Base-by-base conservation (phyloP, 441 rosid genomes). In the Biscutella laevigata region DNA sequence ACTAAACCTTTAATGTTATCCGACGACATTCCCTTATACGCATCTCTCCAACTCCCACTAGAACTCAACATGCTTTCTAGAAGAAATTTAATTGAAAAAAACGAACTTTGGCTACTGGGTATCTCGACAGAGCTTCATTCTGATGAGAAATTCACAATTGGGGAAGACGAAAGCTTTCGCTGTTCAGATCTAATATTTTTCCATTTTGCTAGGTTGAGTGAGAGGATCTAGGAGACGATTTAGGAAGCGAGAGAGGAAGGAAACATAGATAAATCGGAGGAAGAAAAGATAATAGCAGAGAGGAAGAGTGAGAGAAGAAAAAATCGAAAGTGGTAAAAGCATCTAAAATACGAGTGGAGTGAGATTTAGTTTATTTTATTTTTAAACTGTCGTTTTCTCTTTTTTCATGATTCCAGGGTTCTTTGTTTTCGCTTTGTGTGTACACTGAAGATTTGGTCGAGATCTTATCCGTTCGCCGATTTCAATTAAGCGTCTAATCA, bases 1-100 rank as follows among this genome's bases (percentile, higher is more conserved):
- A 74, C 66, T 59, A 77, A 68, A 10, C 82, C 82, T 65, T 71
- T 77, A n/a, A 71, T 12, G 41, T 77, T 77, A 64, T 74, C 79
- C 0, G 71, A 53, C 7, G 80, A 69, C 80, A 72, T 75, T 8
- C 75, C 77, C 38, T 26, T 61, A 63, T 76, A 67, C 24, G 75
- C 65, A 57, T 73, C 81, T 25, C 59, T 67, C 75, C 76, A 71
- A 36, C 66, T 66, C 22, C 53, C 66, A 33, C 15, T 41, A 1
- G 64, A 54, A 58, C 37, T 47, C 45, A 39, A 37, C 68, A 64
- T 64, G 46, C 43, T 55, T 38, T 26, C 41, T 34, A 41, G n/a
- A 57, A 57, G 13, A n/a, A n/a, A n/a, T n/a, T n/a, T n/a, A n/a
- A n/a, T n/a, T n/a, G 6, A 16, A 44, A 43, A 15, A 32, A 5